Evolutionary conservation across 352 stramenopile species (phyloP), one percentile per base, ranked within the genome.

Genomic region (Globisporangium paddicum): DNA sequence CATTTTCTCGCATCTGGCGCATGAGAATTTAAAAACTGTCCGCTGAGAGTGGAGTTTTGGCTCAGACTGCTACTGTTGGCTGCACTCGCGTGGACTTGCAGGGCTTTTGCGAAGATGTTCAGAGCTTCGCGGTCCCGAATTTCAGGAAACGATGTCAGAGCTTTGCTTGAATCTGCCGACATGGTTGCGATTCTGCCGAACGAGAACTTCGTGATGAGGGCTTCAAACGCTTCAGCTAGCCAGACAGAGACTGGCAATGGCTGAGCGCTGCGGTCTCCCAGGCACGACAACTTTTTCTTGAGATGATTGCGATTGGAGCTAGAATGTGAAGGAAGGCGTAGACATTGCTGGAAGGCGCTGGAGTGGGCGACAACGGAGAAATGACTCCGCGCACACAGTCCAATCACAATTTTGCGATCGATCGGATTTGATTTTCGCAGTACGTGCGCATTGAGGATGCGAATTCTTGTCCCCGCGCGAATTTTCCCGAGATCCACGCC

Each of bases 321-420:
- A 1, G 7, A 5, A 2, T 34, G 6, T 5, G 14, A 30, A 4
- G 30, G 42, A 6, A 19, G 30, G 18, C 41, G 55, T 8, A 63
- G 21, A 13, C 38, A 53, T 10, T 32, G 38, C 0, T 32, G 37
- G 8, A 14, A n/a, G 2, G 25, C 49, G 6, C 3, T 25, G 3
- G 37, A 41, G 41, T 67, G 65, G 11, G 19, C 18, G 37, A 37
- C 55, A 46, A 82, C 47, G 40, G 45, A 38, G 2, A 82, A 47
- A 41, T 77, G 53, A 13, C 73, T 79, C 19, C 71, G 63, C 25
- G 66, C 53, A 30, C 73, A 82, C 32, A 82, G 51, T 0, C 71
- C 73, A 44, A 82, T 21, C 34, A 82, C 66, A 34, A 72, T 37
- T 46, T 48, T 69, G 0, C 57, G 52, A 1, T 68, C 65, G 30